Base-by-base conservation (phyloP, 2,329 filamentous ascomycete genomes). In the Drechslerella dactyloides region DNA sequence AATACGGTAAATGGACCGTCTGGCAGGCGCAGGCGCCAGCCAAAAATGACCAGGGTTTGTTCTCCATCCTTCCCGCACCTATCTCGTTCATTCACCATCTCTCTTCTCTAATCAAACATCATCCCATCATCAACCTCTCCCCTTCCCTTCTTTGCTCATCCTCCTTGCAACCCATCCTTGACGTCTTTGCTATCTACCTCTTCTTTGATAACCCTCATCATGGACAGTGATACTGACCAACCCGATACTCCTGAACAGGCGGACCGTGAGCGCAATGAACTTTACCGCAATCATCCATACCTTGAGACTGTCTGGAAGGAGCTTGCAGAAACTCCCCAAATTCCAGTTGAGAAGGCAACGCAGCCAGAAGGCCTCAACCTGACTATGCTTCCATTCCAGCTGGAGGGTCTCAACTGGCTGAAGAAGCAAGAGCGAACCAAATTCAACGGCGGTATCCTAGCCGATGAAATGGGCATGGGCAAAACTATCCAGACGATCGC, bases 401-500 rank as follows among this genome's bases (percentile, higher is more conserved):
- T 96, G 3, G 90, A 97, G 80, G 94, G 94, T 2, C 83, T 99
- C 42, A 88, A 91, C 56, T 99, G 94, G 94, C 96, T 99, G 91
- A 87, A 85, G 72, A 88, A 85, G 62, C 96, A 97, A 84, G 94
- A 99, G 79, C 83, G 90, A 80, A 89, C 87, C 0, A 81, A 89
- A 42, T 97, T 93, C 85, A 90, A 88, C 77, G 94, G 94, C 17
- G 94, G 94, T 13, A 83, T 99, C 1, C 85, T 99, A 1, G 94
- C 94, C 69, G 94, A 99, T 76, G 94, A 99, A 80, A 99, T 99
- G 94, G 94, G 94, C 5, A 90, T 99, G 81, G 94, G 94, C 55
- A 99, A 99, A 82, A 99, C 94, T 0, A 97, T 99, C 56, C 94
- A 99, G 80, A 93, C 94, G 1, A 94, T 99, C 17, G 97, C 93